Percentiles rank a stretch among this genome's conserved stretches.
Evolutionary conservation across 2,329 filamentous ascomycete species (phyloP).

Genomic region (Epichloe coenophiala): DNA sequence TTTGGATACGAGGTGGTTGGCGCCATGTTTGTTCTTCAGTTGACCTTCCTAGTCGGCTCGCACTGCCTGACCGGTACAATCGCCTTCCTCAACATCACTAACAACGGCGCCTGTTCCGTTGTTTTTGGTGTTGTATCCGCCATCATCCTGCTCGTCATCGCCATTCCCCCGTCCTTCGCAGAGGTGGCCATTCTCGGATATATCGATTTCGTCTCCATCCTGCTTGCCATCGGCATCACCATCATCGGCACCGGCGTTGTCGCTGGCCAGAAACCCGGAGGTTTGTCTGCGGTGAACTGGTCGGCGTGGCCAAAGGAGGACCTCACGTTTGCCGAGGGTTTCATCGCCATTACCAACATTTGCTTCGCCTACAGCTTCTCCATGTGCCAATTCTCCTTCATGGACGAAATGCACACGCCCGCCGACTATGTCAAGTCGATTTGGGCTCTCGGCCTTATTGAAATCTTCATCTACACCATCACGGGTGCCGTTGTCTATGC

Average conservation of each 20-base stretch:
- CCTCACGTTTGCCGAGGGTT: constrained; percentile 38
- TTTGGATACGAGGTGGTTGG: constrained; percentile 50
- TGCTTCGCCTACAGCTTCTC: constrained; percentile 53
- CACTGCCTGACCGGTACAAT: constrained; percentile 59
- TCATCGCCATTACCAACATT: constrained; percentile 53
- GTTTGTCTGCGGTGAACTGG: constrained; percentile 22
- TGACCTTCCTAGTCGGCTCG: constrained; percentile 58
- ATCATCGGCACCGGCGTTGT: constrained; percentile 51
- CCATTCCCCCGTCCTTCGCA: constrained; percentile 35
- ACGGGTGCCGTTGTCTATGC: constrained; percentile 56
- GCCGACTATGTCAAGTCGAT: constrained; percentile 40
- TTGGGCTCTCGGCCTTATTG: constrained; percentile 44
- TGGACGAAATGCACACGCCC: constrained; percentile 40
- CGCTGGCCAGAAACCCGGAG: constrained; percentile 17
- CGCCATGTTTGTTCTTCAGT: constrained; percentile 46
- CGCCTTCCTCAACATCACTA: constrained; percentile 51
- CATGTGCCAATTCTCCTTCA: constrained; percentile 38
- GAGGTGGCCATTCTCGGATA: constrained; percentile 36
- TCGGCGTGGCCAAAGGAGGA: constrained; percentile 32
- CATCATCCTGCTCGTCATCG: constrained; percentile 30
- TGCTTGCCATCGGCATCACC: constrained; percentile 49
- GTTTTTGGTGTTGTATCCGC: constrained; percentile 32
- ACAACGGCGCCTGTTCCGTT: constrained; percentile 35
- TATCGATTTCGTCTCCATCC: constrained; percentile 47
- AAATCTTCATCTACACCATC: constrained; percentile 52